Percentiles rank a stretch among this genome's conserved stretches.
Evolutionary conservation across 192 early-diverging fungal species (phyloP).

Genomic region (Neocallimastix lanati): DNA sequence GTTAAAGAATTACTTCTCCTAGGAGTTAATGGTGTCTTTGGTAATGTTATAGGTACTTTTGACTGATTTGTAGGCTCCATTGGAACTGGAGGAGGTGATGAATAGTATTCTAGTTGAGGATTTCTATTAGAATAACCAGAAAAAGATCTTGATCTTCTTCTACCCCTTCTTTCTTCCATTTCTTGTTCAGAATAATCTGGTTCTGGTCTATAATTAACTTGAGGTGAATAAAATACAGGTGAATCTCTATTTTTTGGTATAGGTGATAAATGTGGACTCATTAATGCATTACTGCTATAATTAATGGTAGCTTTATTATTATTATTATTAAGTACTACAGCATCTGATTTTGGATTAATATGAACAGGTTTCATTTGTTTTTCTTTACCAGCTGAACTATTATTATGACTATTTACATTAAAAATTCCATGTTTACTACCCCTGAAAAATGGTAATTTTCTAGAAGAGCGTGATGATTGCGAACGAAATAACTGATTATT

Average conservation of each 20-base stretch:
- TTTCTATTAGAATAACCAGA: neutral
- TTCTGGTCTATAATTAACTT: neutral
- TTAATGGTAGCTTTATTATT: neutral
- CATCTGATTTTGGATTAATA: neutral
- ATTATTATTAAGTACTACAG: neutral
- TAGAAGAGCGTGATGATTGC: neutral
- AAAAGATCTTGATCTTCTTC: neutral
- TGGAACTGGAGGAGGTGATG: neutral
- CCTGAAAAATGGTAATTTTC: neutral
- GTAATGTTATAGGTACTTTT: neutral
- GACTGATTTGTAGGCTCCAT: neutral
- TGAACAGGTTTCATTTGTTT: neutral
- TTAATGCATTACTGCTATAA: neutral
- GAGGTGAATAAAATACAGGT: neutral
- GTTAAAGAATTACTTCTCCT: no score
- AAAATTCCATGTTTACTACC: neutral
- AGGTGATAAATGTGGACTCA: neutral
- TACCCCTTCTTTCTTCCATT: neutral
- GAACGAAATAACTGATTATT: neutral
- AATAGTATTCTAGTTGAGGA: neutral
- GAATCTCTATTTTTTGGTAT: neutral
- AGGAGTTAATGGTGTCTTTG: no score
- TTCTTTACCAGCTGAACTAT: neutral
- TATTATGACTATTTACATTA: neutral
- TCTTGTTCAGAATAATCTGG: neutral